A percentile compares a stretch with the other conserved stretches of the same genome.
These are phyloP conservation scores for Mortierella antarctica DNA, from an alignment of 192 early-diverging fungal species.

Conservation along the genomic window DNA sequence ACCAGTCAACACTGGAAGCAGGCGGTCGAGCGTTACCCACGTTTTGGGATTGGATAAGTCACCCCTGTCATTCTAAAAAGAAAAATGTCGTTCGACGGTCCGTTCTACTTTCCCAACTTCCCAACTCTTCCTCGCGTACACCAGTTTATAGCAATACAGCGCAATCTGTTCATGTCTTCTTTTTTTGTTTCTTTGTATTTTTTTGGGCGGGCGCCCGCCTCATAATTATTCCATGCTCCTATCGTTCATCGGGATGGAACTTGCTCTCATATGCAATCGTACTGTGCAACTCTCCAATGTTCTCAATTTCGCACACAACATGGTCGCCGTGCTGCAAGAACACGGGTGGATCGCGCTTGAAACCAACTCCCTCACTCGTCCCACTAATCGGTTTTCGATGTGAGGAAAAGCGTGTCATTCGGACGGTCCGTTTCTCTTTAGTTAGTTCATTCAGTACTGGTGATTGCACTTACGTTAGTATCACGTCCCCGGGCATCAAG, in stretches of 20 bases:
- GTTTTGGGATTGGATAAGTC: no score
- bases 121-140: no score
- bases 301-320: conserved; percentile 61
- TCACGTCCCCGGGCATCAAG: conserved; percentile 64
- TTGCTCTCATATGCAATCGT: conserved; percentile 58
- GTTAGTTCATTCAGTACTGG: conserved; percentile 52
- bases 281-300: conserved; percentile 63
- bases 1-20: conserved; percentile 5
- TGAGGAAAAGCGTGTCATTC: background rate
- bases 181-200: background rate
- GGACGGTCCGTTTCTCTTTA: conserved; percentile 5
- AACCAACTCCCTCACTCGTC: conserved; percentile 59
- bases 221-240: background rate
- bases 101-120: no score
- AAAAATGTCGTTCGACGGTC: no score
- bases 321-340: conserved; percentile 63
- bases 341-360: conserved; percentile 61
- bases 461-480: conserved; percentile 44
- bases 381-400: background rate
- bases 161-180: background rate
- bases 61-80: no score
- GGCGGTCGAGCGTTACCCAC: background rate
- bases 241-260: background rate
- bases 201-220: background rate
- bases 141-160: no score